Percentiles rank a stretch among this genome's conserved stretches.
These are phyloP conservation scores for Serendipita sp. DNA, from an alignment of 768 basidiomycete genomes.

Conservation along the genomic window DNA sequence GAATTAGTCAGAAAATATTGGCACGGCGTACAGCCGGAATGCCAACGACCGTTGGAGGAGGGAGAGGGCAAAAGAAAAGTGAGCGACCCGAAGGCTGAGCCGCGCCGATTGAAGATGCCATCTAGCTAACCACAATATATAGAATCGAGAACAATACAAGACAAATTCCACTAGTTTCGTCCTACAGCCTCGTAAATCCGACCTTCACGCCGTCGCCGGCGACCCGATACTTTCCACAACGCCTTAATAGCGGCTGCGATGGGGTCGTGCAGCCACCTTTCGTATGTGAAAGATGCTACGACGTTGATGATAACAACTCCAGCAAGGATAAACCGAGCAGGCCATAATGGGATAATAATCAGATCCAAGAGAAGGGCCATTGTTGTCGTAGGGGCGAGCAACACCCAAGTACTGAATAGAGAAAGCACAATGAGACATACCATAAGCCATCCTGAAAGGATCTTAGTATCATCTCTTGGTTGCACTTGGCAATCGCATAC, in stretches of 20 bases:
- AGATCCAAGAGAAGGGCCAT: slow-evolving; percentile 55
- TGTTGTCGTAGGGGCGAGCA: slow-evolving; percentile 51
- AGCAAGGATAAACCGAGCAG: slow-evolving; percentile 57
- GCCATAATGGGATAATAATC: slow-evolving; percentile 46
- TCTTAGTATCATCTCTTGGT: not conserved
- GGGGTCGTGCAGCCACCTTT: slow-evolving; percentile 51
- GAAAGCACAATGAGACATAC: slow-evolving; percentile 52
- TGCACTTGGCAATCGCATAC: slow-evolving; percentile 29
- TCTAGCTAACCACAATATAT: not conserved
- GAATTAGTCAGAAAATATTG: slow-evolving; percentile 16
- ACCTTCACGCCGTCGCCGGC: slow-evolving; percentile 40
- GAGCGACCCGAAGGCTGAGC: no score
- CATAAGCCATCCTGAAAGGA: slow-evolving; percentile 58
- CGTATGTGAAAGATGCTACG: slow-evolving; percentile 52
- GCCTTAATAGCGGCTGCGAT: slow-evolving; percentile 30
- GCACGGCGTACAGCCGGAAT: slow-evolving; percentile 38
- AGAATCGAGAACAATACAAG: not conserved
- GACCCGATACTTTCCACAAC: slow-evolving; percentile 30
- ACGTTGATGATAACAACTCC: slow-evolving; percentile 55
- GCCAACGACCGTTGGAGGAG: slow-evolving; percentile 19
- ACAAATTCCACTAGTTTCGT: not conserved
- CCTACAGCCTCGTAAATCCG: slow-evolving; percentile 76
- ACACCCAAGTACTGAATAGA: slow-evolving; percentile 57
- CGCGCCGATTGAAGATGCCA: not conserved
- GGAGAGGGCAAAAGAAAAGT: slow-evolving; percentile 20